Evolutionary conservation across 1,284 basidiomycete species (phyloP), one percentile per base, ranked within the genome.

Genomic region (Pseudozyma sp.): DNA sequence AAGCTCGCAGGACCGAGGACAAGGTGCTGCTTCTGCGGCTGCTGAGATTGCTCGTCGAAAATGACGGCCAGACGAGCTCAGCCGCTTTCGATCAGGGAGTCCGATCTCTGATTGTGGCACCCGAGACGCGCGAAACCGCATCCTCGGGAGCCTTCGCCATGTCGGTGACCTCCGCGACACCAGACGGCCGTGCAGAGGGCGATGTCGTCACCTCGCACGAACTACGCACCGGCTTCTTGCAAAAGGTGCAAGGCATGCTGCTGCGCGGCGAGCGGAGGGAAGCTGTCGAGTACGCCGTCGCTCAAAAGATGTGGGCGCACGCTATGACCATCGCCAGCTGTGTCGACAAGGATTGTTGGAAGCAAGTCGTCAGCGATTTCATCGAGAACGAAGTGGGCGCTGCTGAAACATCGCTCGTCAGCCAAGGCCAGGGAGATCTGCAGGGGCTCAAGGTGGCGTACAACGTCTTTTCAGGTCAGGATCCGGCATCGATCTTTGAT

Each of bases 241-340:
- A 80, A 34, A 67, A 75, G 50, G 60, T 85, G 31, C 80, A 84
- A 72, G 46, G 40, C 10, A 67, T 81, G 56, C 63, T 85, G 13
- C 62, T 81, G 34, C 60, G 89, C 47, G 97, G 97, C 14, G 90
- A 97, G 75, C 91, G 93, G 60, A 89, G 90, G 30, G 90, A 92
- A 70, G 97, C 97, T 0, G 94, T 94, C 78, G 90, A 91, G 62
- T 94, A 91, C 81, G 96, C 97, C 5, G 87, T 94, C 31, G 90
- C 94, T 65, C 89, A 94, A 82, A 91, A 89, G 77, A 86, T 99
- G 70, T 99, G 95, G 94, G 90, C 94, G 1, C 97, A 99, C 84
- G 97, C 97, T 0, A 90, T 99, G 88, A 87, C 98, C 49, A 95
- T 99, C 68, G 91, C 97, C 8, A 95, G 93, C 81, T 92, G 92